A percentile compares a stretch with the other conserved stretches of the same genome.
Evolutionary conservation across 2,329 filamentous ascomycete species (phyloP).

Genomic region (Parastagonospora avenae): DNA sequence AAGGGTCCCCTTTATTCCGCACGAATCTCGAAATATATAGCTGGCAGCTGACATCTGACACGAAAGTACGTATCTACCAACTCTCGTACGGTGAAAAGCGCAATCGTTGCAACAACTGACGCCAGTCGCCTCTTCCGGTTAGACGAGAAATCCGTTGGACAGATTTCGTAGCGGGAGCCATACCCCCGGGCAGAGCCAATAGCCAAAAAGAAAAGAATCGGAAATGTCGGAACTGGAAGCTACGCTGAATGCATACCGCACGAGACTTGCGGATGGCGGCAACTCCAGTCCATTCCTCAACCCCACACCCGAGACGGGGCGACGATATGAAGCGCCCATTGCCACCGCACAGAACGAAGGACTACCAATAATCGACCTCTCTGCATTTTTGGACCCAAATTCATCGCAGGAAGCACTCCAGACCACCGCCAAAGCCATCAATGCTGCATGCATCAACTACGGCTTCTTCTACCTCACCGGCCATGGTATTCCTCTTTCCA

Average conservation of each 20-base stretch:
- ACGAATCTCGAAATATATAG: too few relatives aligned
- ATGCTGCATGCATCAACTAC: constrained; percentile 44
- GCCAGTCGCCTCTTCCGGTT: too few relatives aligned
- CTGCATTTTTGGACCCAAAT: constrained; percentile 39
- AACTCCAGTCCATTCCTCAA: constrained; percentile 15
- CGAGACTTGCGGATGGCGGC: constrained; percentile 2
- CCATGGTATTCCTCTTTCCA: constrained; percentile 44
- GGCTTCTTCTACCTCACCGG: constrained; percentile 53
- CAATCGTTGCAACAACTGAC: too few relatives aligned
- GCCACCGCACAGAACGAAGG: constrained; percentile 19
- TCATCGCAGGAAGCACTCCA: constrained; percentile 20
- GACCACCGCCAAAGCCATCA: constrained; percentile 38
- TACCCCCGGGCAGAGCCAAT: too few relatives aligned
- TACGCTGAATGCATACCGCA: constrained; percentile 13
- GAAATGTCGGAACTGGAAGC: constrained; percentile 19
- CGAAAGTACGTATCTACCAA: too few relatives aligned
- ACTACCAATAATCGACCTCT: constrained; percentile 51
- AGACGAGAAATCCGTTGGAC: too few relatives aligned
- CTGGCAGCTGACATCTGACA: too few relatives aligned
- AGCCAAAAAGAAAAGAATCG: neutral
- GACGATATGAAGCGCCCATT: constrained; percentile 18
- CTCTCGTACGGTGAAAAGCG: too few relatives aligned
- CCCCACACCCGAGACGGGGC: constrained; percentile 20
- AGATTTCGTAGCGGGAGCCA: too few relatives aligned
- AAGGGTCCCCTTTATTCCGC: too few relatives aligned